phyloP scores from a whole-genome alignment of 2,329 filamentous ascomycete species.

The Emergomyces pasteurianus region DNA sequence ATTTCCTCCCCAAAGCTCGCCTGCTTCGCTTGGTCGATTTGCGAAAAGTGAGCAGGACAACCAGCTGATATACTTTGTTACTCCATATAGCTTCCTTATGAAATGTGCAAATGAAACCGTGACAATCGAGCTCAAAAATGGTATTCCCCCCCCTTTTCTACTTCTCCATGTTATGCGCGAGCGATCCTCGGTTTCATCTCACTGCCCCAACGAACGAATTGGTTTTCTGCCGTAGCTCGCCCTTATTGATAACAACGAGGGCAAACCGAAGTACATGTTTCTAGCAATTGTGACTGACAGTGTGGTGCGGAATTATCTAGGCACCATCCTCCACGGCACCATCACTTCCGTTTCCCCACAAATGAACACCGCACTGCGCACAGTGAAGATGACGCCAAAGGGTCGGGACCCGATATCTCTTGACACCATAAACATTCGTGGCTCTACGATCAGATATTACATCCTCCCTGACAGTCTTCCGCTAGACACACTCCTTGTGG shows the following conservation, averaged over 20 bases:
- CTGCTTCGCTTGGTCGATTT: neutral
- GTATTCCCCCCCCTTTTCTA: slow-evolving; percentile 56
- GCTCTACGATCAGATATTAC: slow-evolving; percentile 90
- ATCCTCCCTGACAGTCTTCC: slow-evolving; percentile 93
- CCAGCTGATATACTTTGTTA: neutral
- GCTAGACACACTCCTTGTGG: slow-evolving; percentile 87
- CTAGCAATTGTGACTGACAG: neutral
- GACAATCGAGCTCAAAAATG: slow-evolving; percentile 97
- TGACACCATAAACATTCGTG: slow-evolving; percentile 93
- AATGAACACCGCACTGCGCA: slow-evolving; percentile 95
- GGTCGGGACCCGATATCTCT: slow-evolving; percentile 77
- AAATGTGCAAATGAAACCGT: slow-evolving; percentile 99
- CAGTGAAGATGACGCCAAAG: slow-evolving; percentile 90
- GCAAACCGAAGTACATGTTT: too few species aligned
- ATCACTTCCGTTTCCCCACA: slow-evolving; percentile 93
- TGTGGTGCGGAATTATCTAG: slow-evolving; percentile 33
- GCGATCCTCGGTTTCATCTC: neutral
- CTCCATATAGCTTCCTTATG: slow-evolving; percentile 73
- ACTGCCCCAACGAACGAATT: neutral
- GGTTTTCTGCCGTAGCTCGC: neutral
- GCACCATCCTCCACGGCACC: slow-evolving; percentile 91
- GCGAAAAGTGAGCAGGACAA: neutral
- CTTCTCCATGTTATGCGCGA: slow-evolving; percentile 95
- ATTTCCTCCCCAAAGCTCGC: neutral
- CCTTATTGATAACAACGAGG: neutral